Evolutionary conservation across 345 rosid genomes (phyloP), one percentile per base, ranked within the genome.

Genomic region (Hibiscus tridactylites): DNA sequence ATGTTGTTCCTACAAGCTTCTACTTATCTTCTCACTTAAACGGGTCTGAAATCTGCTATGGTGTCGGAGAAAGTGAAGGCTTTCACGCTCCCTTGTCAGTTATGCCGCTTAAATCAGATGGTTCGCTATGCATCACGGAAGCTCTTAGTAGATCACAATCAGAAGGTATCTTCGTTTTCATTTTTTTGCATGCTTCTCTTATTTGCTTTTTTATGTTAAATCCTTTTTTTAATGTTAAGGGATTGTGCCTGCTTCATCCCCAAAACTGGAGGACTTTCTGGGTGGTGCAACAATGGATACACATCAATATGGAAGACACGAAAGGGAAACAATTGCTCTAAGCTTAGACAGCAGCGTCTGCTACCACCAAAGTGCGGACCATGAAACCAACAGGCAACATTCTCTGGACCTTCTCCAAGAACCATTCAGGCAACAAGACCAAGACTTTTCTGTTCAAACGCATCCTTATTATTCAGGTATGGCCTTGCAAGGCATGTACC

Each of bases 251-350:
- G 72, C 76, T 64, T 79, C 90, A 31, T 81, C 96, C 10, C 96
- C 91, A 2, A 86, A 90, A 64, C 85, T 90, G 5, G 96, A 88
- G 75, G 92, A 90, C 76, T 90, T 90, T 75, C 81, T 90, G 2
- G 91, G 94, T 49, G 87, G 89, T 73, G 82, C 86, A 68, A 80
- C 79, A 1, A 79, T 79, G 82, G 85, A 74, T 11, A 68, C 63
- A 33, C 81, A 80, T 47, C 81, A 84, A 21, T 82, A 82, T 68
- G 74, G 77, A 21, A 71, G 67, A 69, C 83, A 81, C 11, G 81
- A 72, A 21, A 77, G 83, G 42, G 85, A 85, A 16, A 49, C 81
- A 56, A 83, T 83, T 86, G 79, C 80, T 46, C 73, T 82, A 42
- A 84, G 86, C 70, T 75, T 84, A 5, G 90, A 54, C 3, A n/a